phyloP scores from a whole-genome alignment of 2,329 filamentous ascomycete genomes.

The Nemania sp. region DNA sequence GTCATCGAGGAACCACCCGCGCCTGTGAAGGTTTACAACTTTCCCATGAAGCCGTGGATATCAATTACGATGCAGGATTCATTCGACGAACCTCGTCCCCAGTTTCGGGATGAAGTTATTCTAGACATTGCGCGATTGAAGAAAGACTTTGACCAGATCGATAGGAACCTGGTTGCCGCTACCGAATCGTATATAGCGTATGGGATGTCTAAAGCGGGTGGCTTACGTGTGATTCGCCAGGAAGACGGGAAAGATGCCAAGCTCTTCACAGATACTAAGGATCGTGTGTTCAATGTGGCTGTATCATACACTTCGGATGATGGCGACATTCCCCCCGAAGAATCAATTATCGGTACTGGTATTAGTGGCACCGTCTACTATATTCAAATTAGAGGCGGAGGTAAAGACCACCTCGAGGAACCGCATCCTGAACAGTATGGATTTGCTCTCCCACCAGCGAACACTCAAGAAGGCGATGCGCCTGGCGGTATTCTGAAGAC shows the following conservation, averaged over 20 bases:
- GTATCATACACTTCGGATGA: conserved; percentile 77
- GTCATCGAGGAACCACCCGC: conserved; percentile 74
- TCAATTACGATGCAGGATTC: conserved; percentile 80
- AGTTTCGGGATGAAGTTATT: conserved; percentile 81
- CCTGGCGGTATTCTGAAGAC: conserved; percentile 96
- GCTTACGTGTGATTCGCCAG: conserved; percentile 92
- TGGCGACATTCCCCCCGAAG: conserved; percentile 69
- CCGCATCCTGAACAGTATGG: conserved; percentile 85
- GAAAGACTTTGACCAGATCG: conserved; percentile 98
- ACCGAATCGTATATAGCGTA: conserved; percentile 94
- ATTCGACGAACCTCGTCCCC: conserved; percentile 64
- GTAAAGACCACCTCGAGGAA: conserved; percentile 83
- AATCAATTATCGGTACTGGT: conserved; percentile 91
- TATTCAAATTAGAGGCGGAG: conserved; percentile 80
- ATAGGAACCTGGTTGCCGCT: conserved; percentile 90
- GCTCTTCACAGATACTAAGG: conserved; percentile 89
- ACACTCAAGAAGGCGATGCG: conserved; percentile 87
- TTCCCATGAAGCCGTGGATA: conserved; percentile 96
- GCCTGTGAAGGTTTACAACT: conserved; percentile 87
- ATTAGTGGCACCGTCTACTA: conserved; percentile 98
- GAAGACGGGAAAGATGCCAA: conserved; percentile 92
- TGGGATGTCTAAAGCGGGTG: conserved; percentile 91
- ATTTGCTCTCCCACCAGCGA: conserved; percentile 89
- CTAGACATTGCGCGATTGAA: conserved; percentile 95
- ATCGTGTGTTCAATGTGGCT: conserved; percentile 94